A percentile compares a stretch with the other conserved stretches of the same genome.
These are phyloP conservation scores for Tillandsia leiboldiana DNA, from an alignment of 176 grass and related monocot genomes.

Conservation along the genomic window DNA sequence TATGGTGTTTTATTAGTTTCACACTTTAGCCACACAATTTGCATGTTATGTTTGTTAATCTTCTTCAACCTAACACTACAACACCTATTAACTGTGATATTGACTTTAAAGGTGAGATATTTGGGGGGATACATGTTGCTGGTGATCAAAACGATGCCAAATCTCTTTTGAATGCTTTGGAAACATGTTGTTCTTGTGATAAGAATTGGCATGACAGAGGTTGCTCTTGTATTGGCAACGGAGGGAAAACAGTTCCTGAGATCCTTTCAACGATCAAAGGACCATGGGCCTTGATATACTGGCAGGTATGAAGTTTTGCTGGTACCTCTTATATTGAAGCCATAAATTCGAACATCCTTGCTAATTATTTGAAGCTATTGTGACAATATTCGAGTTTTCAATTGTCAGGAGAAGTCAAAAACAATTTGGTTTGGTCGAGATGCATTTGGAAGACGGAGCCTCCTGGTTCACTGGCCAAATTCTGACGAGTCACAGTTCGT, in stretches of 20 bases:
- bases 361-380: neutral
- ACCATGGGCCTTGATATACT: constrained; percentile 89
- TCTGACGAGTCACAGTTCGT: constrained; percentile 53
- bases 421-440: constrained; percentile 76
- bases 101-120: constrained; percentile 58
- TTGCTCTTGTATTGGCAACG: constrained; percentile 19
- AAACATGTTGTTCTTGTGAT: constrained; percentile 45
- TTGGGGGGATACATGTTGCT: constrained; percentile 55
- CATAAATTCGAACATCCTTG: neutral
- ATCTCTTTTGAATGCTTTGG: constrained; percentile 53
- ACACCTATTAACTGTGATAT: neutral
- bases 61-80: neutral
- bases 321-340: constrained; percentile 1
- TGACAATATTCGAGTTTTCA: constrained; percentile 9
- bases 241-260: constrained; percentile 36
- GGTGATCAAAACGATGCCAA: constrained; percentile 55
- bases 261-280: constrained; percentile 70
- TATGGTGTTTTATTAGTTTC: neutral
- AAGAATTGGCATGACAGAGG: constrained; percentile 17
- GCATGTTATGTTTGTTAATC: neutral
- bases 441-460: constrained; percentile 81
- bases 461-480: constrained; percentile 81
- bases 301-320: constrained; percentile 41
- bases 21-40: neutral
- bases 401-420: constrained; percentile 44